Base-by-base conservation (phyloP, 2,329 filamentous ascomycete genomes). In the Metarhizium sp. region DNA sequence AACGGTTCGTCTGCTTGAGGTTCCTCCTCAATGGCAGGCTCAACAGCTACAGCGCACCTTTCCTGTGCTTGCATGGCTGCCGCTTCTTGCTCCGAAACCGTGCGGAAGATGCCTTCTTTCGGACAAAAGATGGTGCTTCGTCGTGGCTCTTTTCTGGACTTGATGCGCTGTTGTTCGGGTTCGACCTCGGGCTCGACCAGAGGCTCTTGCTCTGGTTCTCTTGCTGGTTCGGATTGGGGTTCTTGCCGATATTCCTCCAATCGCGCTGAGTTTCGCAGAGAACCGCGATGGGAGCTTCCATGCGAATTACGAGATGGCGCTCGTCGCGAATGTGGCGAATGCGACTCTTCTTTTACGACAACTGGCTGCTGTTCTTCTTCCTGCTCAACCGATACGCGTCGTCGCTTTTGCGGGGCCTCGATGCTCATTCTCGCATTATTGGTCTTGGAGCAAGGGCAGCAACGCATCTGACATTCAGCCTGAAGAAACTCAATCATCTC, bases 401-500 rank as follows among this genome's bases (percentile, higher is more conserved):
- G 57, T 53, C 59, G 52, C 56, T 62, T 60, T 16, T 61, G 59
- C 30, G 59, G 59, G 16, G 58, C 60, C 13, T 59, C 51, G 43
- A 45, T 36, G 50, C 57, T 60, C 32, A 54, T 55, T 50, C 58
- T 57, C 29, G 52, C 50, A 55, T 62, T 62, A 7, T 32, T 58
- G 0, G 64, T 60, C 55, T 74, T 78, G 57, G 73, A 78, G 65
- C 84, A 86, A 1, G 79, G 74, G 71, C 87, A 90, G 69, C 80
- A 83, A 50, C 79, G 78, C 60, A 91, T 78, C 51, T 82, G 78
- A 67, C 86, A 90, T 67, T 92, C 88, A 54, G 87, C 79, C 64
- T 88, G 82, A 66, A 92, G 75, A 68, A 90, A 92, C 36, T 91
- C 86, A 50, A 90, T 77, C 64, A 87, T 81, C 58, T 90, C 87